Conservation (phyloP, 139 green algal species). For the Chlamydomonas eustigma region DNA sequence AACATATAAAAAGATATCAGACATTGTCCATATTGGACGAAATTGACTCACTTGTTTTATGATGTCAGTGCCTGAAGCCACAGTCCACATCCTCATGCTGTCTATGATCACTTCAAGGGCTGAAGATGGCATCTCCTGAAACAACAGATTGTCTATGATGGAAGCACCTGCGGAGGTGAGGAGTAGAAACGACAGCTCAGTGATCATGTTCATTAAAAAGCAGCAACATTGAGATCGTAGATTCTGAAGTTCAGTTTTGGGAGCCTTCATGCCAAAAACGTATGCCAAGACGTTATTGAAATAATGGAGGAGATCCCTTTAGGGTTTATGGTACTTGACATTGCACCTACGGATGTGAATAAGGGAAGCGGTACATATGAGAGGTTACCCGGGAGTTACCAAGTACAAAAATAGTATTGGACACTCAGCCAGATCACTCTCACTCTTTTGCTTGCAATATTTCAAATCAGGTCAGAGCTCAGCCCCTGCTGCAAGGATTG, state of each 20-base stretch:
- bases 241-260: background rate
- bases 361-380: no score
- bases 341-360: no score
- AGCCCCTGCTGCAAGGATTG: no score
- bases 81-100: slow-evolving; percentile 59
- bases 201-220: background rate
- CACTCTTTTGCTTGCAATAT: background rate
- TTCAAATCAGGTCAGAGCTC: no score
- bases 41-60: slow-evolving; percentile 58
- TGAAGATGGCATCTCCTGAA: slow-evolving; percentile 56
- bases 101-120: slow-evolving; percentile 70
- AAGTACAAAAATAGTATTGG: background rate
- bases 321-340: no score
- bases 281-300: background rate
- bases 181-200: background rate
- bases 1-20: no score
- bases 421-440: background rate
- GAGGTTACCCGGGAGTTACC: no score
- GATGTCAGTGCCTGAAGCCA: slow-evolving; percentile 54
- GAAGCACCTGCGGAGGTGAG: slow-evolving; percentile 40
- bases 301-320: no score
- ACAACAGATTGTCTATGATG: slow-evolving; percentile 71
- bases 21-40: no score
- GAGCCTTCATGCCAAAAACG: background rate
- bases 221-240: background rate